Evolutionary conservation across 2,329 filamentous ascomycete species (phyloP), one percentile per base, ranked within the genome.

Genomic region (Sphaerostilbella broomeana): DNA sequence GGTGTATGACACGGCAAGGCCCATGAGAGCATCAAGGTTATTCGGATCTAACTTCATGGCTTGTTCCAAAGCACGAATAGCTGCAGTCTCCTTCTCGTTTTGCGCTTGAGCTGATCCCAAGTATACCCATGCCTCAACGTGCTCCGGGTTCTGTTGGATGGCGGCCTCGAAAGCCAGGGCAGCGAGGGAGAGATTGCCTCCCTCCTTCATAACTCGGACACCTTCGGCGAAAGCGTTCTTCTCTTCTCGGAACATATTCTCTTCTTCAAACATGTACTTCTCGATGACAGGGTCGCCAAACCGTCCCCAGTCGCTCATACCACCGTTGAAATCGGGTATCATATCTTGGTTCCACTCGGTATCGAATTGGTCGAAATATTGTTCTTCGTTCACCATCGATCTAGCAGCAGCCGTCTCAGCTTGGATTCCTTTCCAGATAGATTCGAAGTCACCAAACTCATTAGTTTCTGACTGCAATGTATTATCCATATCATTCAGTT

Each of bases 41-140:
- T 79, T 81, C 1, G 88, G 82, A 53, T 97, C 89, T 19, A 92
- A 71, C 61, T 89, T 90, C 47, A 95, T 67, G 1, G 90, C 88
- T 59, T 92, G 85, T 62, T 97, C 90, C 44, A 97, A 71, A 3
- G 92, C 92, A 22, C 92, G 82, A 49, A 98, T 95, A 3, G 92
- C 92, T 0, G 92, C 90, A 7, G 87, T 84, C 62, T 98, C 92
- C 67, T 98, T 98, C 63, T 98, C 92, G 62, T 98, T 98, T 61
- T 98, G 92, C 15, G 92, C 92, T 65, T 98, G 92, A 13, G 89
- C 86, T 38, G 84, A 82, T 38, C 92, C 92, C 21, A 98, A 77
- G 54, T 88, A 83, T 8, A 89, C 86, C 92, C 92, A 98, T 3
- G 92, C 92, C 39, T 94, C 85, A 25, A 90, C 79, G 59, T 97